A percentile compares a stretch with the other conserved stretches of the same genome.
Evolutionary conservation across 805 yeast species (phyloP).

Genomic region (Monosporozyma aerobia): DNA sequence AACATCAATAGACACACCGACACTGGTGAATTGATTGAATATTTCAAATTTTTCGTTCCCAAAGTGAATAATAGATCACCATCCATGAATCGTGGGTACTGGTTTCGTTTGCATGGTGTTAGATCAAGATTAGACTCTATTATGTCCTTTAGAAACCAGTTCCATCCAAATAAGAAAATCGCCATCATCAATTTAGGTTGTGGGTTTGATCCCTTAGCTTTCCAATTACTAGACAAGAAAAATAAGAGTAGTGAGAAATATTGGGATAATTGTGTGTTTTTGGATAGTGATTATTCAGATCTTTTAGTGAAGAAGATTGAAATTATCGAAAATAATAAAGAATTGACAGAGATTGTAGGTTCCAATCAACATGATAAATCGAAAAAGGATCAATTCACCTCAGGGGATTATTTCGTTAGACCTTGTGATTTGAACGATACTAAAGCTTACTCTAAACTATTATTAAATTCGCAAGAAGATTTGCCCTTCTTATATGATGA

Average conservation of each 20-base stretch:
- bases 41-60: conserved; percentile 57
- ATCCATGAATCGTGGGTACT: conserved; percentile 72
- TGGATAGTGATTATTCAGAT: conserved; percentile 72
- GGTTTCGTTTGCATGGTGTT: conserved; percentile 70
- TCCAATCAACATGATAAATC: not conserved
- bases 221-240: conserved; percentile 36
- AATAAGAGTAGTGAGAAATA: conserved; percentile 22
- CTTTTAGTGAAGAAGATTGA: conserved; percentile 46
- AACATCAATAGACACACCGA: conserved; percentile 7
- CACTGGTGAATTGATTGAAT: conserved; percentile 30
- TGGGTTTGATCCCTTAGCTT: conserved; percentile 62
- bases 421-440: conserved; percentile 59
- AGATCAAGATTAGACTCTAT: conserved; percentile 43
- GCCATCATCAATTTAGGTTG: conserved; percentile 65
- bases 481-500: conserved; percentile 14
- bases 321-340: conserved; percentile 41
- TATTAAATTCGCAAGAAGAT: not conserved
- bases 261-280: conserved; percentile 36
- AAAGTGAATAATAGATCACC: conserved; percentile 61
- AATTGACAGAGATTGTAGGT: conserved; percentile 40
- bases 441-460: conserved; percentile 28
- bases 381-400: conserved; percentile 15
- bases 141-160: conserved; percentile 20
- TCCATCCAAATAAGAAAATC: conserved; percentile 22
- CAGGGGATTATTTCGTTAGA: conserved; percentile 44